Percentiles rank a stretch among this genome's conserved stretches.
These are phyloP conservation scores for Pogostemon cablin DNA, from an alignment of 257 asterid species.

Conservation along the genomic window DNA sequence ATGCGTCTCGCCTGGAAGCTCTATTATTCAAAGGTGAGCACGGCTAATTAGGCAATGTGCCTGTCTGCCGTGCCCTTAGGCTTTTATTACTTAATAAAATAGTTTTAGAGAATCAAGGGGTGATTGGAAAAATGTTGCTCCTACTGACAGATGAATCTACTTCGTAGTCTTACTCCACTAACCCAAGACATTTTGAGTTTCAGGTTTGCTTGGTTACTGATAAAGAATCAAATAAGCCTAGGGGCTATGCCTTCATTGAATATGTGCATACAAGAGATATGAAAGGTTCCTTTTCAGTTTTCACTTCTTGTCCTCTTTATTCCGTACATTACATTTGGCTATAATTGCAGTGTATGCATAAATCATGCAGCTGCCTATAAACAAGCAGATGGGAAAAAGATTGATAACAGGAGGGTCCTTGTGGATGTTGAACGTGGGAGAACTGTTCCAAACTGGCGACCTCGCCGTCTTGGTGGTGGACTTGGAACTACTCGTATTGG, in stretches of 20 bases:
- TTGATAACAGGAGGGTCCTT: constrained; percentile 90
- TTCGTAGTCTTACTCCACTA: constrained; percentile 33
- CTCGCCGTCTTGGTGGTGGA: constrained; percentile 99
- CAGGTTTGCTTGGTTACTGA: constrained; percentile 90
- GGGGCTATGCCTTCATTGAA: constrained; percentile 97
- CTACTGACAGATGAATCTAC: constrained; percentile 15
- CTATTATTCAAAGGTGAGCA: constrained; percentile 95
- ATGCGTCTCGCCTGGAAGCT: constrained; percentile 93
- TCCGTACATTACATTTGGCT: constrained; percentile 7
- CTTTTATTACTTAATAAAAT: constrained; percentile 42
- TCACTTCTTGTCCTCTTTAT: not conserved
- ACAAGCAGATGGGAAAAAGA: constrained; percentile 62
- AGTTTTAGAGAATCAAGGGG: constrained; percentile 29
- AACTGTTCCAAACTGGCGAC: constrained; percentile 99
- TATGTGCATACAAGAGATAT: constrained; percentile 86
- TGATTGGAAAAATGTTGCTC: constrained; percentile 22
- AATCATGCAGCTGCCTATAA: constrained; percentile 87
- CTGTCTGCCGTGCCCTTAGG: constrained; percentile 98
- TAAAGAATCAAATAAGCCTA: constrained; percentile 68
- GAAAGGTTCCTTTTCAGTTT: constrained; percentile 62
- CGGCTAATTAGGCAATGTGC: constrained; percentile 98
- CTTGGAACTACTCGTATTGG: constrained; percentile 98
- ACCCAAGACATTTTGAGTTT: constrained; percentile 39
- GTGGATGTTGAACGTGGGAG: constrained; percentile 99
- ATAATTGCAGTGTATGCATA: constrained; percentile 25